Base-by-base conservation (phyloP, 2,329 filamentous ascomycete species). In the Venturia asperata region DNA sequence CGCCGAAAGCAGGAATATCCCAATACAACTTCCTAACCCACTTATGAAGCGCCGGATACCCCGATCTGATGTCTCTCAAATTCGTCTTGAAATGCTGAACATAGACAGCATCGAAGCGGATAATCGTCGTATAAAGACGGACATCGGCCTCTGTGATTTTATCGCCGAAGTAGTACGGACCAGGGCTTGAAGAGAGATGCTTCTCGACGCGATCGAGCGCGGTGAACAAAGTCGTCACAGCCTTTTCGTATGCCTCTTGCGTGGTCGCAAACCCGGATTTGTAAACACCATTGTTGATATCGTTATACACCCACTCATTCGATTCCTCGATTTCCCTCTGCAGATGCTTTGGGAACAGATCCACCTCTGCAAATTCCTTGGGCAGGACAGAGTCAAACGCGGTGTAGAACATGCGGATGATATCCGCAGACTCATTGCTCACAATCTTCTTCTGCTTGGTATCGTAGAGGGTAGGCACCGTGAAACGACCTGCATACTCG, bases 341-440 rank as follows among this genome's bases (percentile, higher is more conserved):
- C 63, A 82, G 69, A 7, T 77, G 72, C 66, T 77, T 70, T 0
- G 80, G 80, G 42, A 81, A 74, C 5, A 82, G 72, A 62, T 80
- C 79, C 0, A 82, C 63, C 0, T 74, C 71, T 67, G 74, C 77
- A 70, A 77, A 77, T 69, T 80, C 73, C 7, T 77, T 76, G 1
- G 76, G 75, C n/a, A 82, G 69, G 30, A 81, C 61, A 47, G 77
- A 72, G 66, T 97, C 87, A 73, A 97, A 97, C 75, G 86, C 90
- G 52, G 82, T 83, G 73, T 90, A 90, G 67, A 97, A 80, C 90
- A 96, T 96, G 73, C 92, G 87, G 74, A 96, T 87, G 74, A 97
- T 96, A 79, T 97, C 92, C 69, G 87, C 87, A 76, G 89, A 91
- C 82, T 96, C 92, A 70, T 97, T 97, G 83, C 83, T 94, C 68